Evolutionary conservation across 2,329 filamentous ascomycete species (phyloP).

Genomic region (Pseudofabraea citricarpa): DNA sequence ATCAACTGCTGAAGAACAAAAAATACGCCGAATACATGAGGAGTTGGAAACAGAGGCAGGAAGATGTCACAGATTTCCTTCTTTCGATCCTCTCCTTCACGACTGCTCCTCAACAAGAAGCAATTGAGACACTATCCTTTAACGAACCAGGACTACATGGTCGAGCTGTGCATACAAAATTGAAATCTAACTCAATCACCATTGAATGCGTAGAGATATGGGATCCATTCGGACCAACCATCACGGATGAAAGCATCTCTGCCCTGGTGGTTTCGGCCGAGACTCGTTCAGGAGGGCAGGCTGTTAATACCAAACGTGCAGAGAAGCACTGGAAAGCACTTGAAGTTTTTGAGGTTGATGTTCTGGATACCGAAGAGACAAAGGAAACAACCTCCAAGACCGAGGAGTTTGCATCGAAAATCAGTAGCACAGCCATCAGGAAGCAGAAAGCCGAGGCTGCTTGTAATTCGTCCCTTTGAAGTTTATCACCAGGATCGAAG

Average conservation of each 20-base stretch:
- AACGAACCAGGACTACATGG: conserved; percentile 33
- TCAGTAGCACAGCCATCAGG: conserved; percentile 86
- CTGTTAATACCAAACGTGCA: conserved; percentile 77
- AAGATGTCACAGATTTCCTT: conserved; percentile 68
- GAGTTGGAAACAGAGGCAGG: conserved; percentile 71
- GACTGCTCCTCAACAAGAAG: conserved; percentile 28
- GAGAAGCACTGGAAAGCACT: conserved; percentile 73
- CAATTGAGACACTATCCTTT: conserved; percentile 24
- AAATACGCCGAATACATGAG: conserved; percentile 79
- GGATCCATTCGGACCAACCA: conserved; percentile 86
- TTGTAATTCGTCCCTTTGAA: no score
- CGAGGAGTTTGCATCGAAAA: conserved; percentile 72
- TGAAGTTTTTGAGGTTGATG: conserved; percentile 83
- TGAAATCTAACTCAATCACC: conserved; percentile 54
- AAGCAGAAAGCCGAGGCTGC: conserved; percentile 38
- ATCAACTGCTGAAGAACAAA: conserved; percentile 82
- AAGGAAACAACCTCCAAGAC: conserved; percentile 36
- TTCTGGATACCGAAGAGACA: conserved; percentile 65
- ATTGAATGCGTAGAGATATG: conserved; percentile 81
- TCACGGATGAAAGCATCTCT: conserved; percentile 72
- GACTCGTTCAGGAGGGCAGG: conserved; percentile 75
- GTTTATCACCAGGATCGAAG: no score
- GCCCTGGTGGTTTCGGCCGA: conserved; percentile 84
- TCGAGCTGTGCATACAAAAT: conserved; percentile 48
- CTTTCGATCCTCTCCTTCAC: conserved; percentile 51